Evolutionary conservation across 305 asterid species (phyloP).

Genomic region (Fraxinus floribunda): DNA sequence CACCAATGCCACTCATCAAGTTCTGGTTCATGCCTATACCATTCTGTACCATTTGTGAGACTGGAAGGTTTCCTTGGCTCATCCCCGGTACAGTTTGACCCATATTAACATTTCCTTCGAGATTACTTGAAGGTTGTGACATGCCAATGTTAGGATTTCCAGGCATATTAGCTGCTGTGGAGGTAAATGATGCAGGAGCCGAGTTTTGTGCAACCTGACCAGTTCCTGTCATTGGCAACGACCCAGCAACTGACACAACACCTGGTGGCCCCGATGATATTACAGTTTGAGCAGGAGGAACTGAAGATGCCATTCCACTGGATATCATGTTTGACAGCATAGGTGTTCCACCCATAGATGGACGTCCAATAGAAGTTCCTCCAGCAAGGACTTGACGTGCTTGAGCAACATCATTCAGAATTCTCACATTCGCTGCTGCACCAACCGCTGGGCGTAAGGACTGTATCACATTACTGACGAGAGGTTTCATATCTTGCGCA

Average conservation of each 20-base stretch:
- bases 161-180: constrained; percentile 44
- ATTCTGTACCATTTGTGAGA: constrained; percentile 66
- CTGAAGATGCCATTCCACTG: constrained; percentile 76
- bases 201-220: constrained; percentile 54
- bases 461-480: constrained; percentile 48
- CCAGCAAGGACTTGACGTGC: constrained; percentile 83
- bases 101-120: constrained; percentile 59
- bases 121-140: constrained; percentile 61
- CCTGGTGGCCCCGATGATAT: constrained; percentile 63
- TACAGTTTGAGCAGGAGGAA: constrained; percentile 66
- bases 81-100: constrained; percentile 63
- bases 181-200: constrained; percentile 49
- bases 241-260: constrained; percentile 52
- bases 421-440: constrained; percentile 89
- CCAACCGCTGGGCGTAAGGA: constrained; percentile 64
- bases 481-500: constrained; percentile 71
- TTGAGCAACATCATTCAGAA: constrained; percentile 86
- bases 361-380: constrained; percentile 73
- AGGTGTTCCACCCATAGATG: constrained; percentile 79
- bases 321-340: constrained; percentile 90
- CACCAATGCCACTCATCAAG: constrained; percentile 55
- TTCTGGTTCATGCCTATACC: constrained; percentile 69
- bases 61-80: constrained; percentile 70
- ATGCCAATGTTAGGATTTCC: constrained; percentile 55
- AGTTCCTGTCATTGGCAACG: constrained; percentile 55